These are phyloP conservation scores for Claviceps cyperi DNA, from an alignment of 2,329 filamentous ascomycete genomes.

Conservation along the genomic window DNA sequence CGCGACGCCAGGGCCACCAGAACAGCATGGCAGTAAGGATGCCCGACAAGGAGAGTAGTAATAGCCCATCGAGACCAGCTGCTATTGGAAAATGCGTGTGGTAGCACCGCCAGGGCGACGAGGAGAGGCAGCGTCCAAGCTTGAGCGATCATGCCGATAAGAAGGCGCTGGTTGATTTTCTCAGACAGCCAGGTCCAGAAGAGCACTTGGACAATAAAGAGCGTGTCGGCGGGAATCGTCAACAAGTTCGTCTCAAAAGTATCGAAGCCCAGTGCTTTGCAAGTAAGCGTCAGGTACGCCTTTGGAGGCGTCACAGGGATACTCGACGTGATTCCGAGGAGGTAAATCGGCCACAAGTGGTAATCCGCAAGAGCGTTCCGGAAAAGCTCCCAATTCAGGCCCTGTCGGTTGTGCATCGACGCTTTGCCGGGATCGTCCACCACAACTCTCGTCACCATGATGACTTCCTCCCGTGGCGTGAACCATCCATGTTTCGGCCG, in stretches of 20 bases:
- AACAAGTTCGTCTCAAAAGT: slow-evolving; percentile 37
- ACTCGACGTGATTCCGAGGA: slow-evolving; percentile 31
- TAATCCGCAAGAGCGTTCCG: slow-evolving; percentile 37
- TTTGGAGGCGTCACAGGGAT: slow-evolving; percentile 31
- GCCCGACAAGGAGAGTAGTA: slow-evolving; percentile 19
- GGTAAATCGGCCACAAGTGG: slow-evolving; percentile 40
- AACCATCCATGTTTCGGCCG: slow-evolving; percentile 35
- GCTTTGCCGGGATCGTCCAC: slow-evolving; percentile 40
- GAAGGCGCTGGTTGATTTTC: slow-evolving; percentile 21
- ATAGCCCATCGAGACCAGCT: slow-evolving; percentile 20
- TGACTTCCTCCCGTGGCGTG: slow-evolving; percentile 36
- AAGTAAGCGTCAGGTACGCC: slow-evolving; percentile 38
- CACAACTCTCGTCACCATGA: slow-evolving; percentile 41
- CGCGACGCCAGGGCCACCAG: slow-evolving; percentile 42
- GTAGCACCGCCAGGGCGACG: slow-evolving; percentile 25
- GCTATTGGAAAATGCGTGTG: slow-evolving; percentile 10
- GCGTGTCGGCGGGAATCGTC: slow-evolving; percentile 33
- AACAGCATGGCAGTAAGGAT: slow-evolving; percentile 21
- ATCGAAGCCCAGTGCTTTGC: slow-evolving; percentile 31
- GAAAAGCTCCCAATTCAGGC: slow-evolving; percentile 31
- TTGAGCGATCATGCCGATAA: slow-evolving; percentile 29
- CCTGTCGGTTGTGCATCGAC: slow-evolving; percentile 43
- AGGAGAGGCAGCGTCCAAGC: slow-evolving; percentile 41
- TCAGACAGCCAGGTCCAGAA: slow-evolving; percentile 30
- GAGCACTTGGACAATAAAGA: slow-evolving; percentile 25